phyloP scores from a whole-genome alignment of 2,329 filamentous ascomycete species.

The Kalmusia sp. region DNA sequence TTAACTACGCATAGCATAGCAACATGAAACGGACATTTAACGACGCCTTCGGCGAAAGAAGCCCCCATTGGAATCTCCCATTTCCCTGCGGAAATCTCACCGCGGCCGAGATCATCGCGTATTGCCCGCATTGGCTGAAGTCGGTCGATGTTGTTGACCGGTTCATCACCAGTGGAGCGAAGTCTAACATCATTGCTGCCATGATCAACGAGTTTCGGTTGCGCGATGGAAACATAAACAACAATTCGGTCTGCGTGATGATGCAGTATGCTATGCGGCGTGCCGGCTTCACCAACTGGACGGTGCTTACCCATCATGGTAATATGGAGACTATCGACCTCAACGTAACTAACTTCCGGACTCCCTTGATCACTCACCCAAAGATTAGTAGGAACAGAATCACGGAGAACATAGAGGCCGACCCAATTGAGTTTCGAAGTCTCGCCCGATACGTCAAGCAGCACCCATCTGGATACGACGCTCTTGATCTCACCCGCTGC shows the following conservation, averaged over 20 bases:
- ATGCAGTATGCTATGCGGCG: slow-evolving; percentile 12
- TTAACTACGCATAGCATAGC: background rate
- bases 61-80: slow-evolving; percentile 23
- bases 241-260: slow-evolving; percentile 11
- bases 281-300: slow-evolving; percentile 23
- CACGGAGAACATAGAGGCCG: background rate
- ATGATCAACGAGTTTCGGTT: background rate
- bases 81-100: slow-evolving; percentile 32
- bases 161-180: slow-evolving; percentile 28
- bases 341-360: slow-evolving; percentile 26
- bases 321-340: slow-evolving; percentile 18
- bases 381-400: background rate
- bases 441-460: slow-evolving; percentile 26
- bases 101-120: slow-evolving; percentile 31
- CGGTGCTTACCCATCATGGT: too few species aligned
- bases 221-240: background rate
- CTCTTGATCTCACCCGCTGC: slow-evolving; percentile 34
- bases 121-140: slow-evolving; percentile 33
- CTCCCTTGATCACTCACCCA: slow-evolving; percentile 18
- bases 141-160: slow-evolving; percentile 32
- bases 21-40: background rate
- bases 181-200: background rate
- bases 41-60: slow-evolving; percentile 24
- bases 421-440: slow-evolving; percentile 23
- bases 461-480: slow-evolving; percentile 25